Evolutionary conservation across 2,329 filamentous ascomycete genomes (phyloP), one percentile per base, ranked within the genome.

Genomic region (Pleomassaria siparia): DNA sequence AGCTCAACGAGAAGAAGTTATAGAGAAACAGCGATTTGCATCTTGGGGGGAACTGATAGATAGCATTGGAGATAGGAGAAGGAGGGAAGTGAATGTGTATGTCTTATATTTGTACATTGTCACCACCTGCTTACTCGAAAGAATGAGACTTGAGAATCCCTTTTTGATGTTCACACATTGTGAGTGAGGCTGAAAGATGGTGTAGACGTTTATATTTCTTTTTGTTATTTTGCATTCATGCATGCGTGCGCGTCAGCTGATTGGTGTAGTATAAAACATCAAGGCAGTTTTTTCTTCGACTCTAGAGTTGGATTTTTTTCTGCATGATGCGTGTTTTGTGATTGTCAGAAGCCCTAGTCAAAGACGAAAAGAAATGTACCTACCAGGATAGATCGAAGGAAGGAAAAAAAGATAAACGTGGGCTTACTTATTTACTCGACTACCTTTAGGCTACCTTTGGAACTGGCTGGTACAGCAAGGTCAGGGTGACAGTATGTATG

Each of bases 81-180:
- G 42, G 45, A 51, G 36, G 55, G 53, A 58, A 46, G 25, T 11
- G 42, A 26, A 26, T 22, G 29, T 42, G 62, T n/a, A n/a, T 63
- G 63, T 67, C 58, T 66, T 69, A 63, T 70, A 70, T 65, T 63
- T 69, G 65, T 68, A 69, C 64, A 70, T 58, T 70, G 65, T 59
- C 63, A 66, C 53, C 45, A 28, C 36, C 57, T 67, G 63, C 55
- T 63, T 60, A 51, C 53, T 61, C 60, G 66, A 62, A 68, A 67
- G 49, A 58, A 56, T 47, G 43, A 56, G 49, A 53, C 32, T 46
- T 40, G 55, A 64, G 57, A 62, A 59, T 63, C n/a, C n/a, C 59
- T 41, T 50, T 64, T 62, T 58, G 49, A 24, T 20, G 20, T 37
- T 30, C 20, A 20, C n/a, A 20, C 11, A 53, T 49, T 58, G 44